Conservation (phyloP, 2,329 filamentous ascomycete genomes). For the Macroventuria anomochaeta region DNA sequence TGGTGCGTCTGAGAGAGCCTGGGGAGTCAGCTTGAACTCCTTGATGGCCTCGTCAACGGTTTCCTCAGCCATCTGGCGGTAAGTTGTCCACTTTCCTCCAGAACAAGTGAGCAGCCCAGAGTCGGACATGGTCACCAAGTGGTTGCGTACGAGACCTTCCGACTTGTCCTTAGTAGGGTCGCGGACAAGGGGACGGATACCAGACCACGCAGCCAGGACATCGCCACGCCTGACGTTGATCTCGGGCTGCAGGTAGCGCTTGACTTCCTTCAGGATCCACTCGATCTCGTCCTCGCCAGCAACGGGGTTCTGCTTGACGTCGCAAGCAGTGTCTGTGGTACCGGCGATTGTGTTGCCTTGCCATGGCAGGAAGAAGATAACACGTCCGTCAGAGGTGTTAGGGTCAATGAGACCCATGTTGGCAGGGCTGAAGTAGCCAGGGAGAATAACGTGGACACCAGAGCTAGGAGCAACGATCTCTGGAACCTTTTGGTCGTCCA, state of each 20-base stretch:
- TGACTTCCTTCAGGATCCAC: slow-evolving; percentile 86
- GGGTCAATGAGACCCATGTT: slow-evolving; percentile 91
- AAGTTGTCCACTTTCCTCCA: slow-evolving; percentile 92
- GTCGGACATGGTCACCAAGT: slow-evolving; percentile 78
- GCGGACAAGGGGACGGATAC: slow-evolving; percentile 84
- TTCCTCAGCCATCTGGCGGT: slow-evolving; percentile 91
- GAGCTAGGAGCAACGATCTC: slow-evolving; percentile 87
- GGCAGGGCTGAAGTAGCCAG: slow-evolving; percentile 82
- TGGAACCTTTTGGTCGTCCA: slow-evolving; percentile 74
- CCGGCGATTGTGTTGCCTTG: slow-evolving; percentile 92
- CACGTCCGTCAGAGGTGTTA: slow-evolving; percentile 83
- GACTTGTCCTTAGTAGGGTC: slow-evolving; percentile 87
- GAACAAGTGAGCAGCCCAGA: slow-evolving; percentile 84
- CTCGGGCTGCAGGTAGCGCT: slow-evolving; percentile 80
- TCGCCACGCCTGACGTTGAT: slow-evolving; percentile 85
- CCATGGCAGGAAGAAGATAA: slow-evolving; percentile 94
- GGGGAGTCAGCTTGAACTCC: slow-evolving; percentile 68
- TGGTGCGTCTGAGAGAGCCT: slow-evolving; percentile 65
- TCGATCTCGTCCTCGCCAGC: slow-evolving; percentile 84
- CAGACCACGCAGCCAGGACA: slow-evolving; percentile 89
- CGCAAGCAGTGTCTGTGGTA: slow-evolving; percentile 80
- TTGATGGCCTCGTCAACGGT: slow-evolving; percentile 81
- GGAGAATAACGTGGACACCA: slow-evolving; percentile 84
- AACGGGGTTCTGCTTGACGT: slow-evolving; percentile 74
- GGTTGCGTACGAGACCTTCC: slow-evolving; percentile 85